Percentiles rank a stretch among this genome's conserved stretches.
phyloP scores from a whole-genome alignment of 805 yeast genomes.

The Saturnispora hagleri region DNA sequence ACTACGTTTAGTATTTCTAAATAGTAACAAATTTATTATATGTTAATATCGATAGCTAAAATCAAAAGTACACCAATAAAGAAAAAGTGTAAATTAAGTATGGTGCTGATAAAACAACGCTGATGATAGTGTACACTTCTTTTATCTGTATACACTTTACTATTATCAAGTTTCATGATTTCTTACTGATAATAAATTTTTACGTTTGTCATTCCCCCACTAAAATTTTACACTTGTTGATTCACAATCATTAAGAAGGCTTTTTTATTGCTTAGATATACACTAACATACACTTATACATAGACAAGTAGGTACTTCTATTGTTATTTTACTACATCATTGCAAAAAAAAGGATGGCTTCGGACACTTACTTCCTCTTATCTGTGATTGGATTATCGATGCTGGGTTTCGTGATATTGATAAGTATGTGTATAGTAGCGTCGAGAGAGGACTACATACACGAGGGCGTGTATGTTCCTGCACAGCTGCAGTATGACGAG shows the following conservation, averaged over 20 bases:
- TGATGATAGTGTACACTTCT: too few relatives aligned
- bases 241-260: neutral
- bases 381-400: neutral
- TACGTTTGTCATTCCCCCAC: neutral
- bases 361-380: neutral
- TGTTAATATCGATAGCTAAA: neutral
- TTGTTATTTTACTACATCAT: neutral
- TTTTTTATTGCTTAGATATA: neutral
- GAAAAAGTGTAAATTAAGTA: too few relatives aligned
- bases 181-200: neutral
- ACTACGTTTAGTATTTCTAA: neutral
- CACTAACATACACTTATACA: neutral
- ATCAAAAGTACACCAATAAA: too few relatives aligned
- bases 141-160: too few relatives aligned
- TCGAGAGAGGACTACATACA: neutral
- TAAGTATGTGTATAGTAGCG: neutral
- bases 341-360: neutral
- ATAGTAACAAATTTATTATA: too few relatives aligned
- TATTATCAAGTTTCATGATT: neutral
- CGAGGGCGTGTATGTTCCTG: neutral
- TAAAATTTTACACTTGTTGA: neutral
- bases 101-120: too few relatives aligned
- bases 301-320: neutral
- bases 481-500: neutral
- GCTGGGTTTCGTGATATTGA: neutral